Conservation (phyloP, 495 filamentous ascomycete genomes). For the Xylaria cubensis region DNA sequence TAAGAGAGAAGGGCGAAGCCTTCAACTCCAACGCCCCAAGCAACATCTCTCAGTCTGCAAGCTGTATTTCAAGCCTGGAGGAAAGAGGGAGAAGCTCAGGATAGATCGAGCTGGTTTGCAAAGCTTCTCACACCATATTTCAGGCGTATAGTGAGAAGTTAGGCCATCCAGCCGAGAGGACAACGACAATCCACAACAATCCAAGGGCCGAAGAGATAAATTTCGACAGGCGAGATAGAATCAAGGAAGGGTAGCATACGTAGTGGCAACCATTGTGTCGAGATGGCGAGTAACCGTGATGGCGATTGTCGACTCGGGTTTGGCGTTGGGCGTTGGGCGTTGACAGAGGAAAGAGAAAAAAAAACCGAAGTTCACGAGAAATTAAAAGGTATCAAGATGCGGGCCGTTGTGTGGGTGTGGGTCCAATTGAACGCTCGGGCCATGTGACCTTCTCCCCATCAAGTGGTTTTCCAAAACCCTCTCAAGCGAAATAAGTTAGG, state of each 20-base stretch:
- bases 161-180: constrained; percentile 75
- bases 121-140: constrained; percentile 42
- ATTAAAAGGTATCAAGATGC: constrained; percentile 26
- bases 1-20: constrained; percentile 74
- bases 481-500: constrained; percentile 38
- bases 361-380: constrained; percentile 16
- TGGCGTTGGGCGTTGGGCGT: constrained; percentile 34
- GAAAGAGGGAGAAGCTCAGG: constrained; percentile 63
- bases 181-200: constrained; percentile 70
- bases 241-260: constrained; percentile 65
- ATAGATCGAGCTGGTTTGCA: constrained; percentile 82
- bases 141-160: constrained; percentile 42
- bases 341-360: constrained; percentile 26
- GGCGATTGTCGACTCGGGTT: constrained; percentile 41
- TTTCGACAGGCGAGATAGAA: constrained; percentile 51
- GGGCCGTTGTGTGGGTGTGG: constrained; percentile 31
- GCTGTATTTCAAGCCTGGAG: constrained; percentile 53
- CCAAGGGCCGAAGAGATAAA: constrained; percentile 52
- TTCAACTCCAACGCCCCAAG: constrained; percentile 83
- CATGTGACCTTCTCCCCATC: neutral
- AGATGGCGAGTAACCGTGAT: constrained; percentile 43
- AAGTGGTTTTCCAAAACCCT: constrained; percentile 30
- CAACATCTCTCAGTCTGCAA: constrained; percentile 59
- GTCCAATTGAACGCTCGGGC: constrained; percentile 2
- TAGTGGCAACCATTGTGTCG: constrained; percentile 64